Evolutionary conservation across 768 basidiomycete species (phyloP).

Genomic region (Glaciozyma antarctica): DNA sequence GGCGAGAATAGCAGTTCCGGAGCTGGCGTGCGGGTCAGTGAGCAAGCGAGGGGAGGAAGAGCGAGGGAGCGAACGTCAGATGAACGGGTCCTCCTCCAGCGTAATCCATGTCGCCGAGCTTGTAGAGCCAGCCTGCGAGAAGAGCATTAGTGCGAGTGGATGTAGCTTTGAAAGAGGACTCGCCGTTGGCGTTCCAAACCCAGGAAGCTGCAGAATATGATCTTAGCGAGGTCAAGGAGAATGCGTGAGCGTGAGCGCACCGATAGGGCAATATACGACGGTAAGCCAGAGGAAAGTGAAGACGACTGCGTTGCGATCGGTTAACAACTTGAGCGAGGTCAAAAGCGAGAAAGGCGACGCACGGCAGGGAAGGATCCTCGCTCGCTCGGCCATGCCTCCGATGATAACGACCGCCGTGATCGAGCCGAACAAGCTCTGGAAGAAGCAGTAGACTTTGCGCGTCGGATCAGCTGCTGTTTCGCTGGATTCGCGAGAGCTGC

Average conservation of each 20-base stretch:
- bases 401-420: conserved; percentile 50
- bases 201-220: too few species aligned
- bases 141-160: conserved; percentile 66
- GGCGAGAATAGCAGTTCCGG: conserved; percentile 73
- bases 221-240: too few species aligned
- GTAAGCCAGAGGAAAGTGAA: conserved; percentile 78
- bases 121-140: conserved; percentile 67
- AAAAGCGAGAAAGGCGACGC: neutral
- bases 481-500: neutral
- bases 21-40: conserved; percentile 51
- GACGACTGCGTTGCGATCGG: conserved; percentile 45
- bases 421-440: conserved; percentile 43
- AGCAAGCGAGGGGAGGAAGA: neutral
- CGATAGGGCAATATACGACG: conserved; percentile 54
- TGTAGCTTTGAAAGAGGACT: too few species aligned
- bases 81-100: conserved; percentile 82
- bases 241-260: too few species aligned
- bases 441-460: neutral
- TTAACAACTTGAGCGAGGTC: too few species aligned
- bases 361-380: conserved; percentile 53
- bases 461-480: too few species aligned
- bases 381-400: conserved; percentile 69
- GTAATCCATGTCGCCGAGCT: conserved; percentile 45
- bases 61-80: neutral
- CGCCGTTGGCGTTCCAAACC: too few species aligned